phyloP scores from a whole-genome alignment of 352 stramenopile genomes.

The Pythium aphanidermatum region DNA sequence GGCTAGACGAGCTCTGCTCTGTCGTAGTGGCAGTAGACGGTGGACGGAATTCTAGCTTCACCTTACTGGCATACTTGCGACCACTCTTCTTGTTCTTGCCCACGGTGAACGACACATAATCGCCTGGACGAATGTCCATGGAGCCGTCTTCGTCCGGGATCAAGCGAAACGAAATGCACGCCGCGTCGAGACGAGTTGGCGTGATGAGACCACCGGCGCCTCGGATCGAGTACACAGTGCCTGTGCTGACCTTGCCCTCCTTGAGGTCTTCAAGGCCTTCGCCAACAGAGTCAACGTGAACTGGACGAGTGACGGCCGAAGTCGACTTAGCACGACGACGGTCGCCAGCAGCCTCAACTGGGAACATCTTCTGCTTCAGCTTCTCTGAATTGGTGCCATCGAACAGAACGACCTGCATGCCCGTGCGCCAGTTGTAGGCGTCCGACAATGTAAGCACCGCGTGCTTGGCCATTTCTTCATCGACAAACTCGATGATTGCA shows the following conservation, averaged over 20 bases:
- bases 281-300: slow-evolving; percentile 79
- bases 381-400: slow-evolving; percentile 86
- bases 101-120: slow-evolving; percentile 87
- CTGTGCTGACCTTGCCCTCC: slow-evolving; percentile 84
- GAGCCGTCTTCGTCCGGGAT: slow-evolving; percentile 84
- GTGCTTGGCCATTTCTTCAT: slow-evolving; percentile 88
- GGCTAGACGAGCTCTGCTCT: slow-evolving; percentile 1
- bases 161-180: slow-evolving; percentile 84
- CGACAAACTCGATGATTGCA: slow-evolving; percentile 86
- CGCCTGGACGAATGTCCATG: slow-evolving; percentile 76
- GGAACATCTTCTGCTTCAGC: slow-evolving; percentile 88
- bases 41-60: slow-evolving; percentile 84
- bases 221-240: slow-evolving; percentile 83
- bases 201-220: slow-evolving; percentile 79
- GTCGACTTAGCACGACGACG: slow-evolving; percentile 77
- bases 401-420: slow-evolving; percentile 86
- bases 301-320: slow-evolving; percentile 55
- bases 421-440: slow-evolving; percentile 83
- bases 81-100: slow-evolving; percentile 89
- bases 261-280: slow-evolving; percentile 80
- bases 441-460: slow-evolving; percentile 82
- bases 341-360: slow-evolving; percentile 64
- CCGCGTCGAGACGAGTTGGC: slow-evolving; percentile 73
- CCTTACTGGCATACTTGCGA: slow-evolving; percentile 84
- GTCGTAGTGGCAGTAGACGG: slow-evolving; percentile 37